A percentile compares a stretch with the other conserved stretches of the same genome.
Evolutionary conservation across 495 filamentous ascomycete genomes (phyloP).

Genomic region (Jackrogersella minutella): DNA sequence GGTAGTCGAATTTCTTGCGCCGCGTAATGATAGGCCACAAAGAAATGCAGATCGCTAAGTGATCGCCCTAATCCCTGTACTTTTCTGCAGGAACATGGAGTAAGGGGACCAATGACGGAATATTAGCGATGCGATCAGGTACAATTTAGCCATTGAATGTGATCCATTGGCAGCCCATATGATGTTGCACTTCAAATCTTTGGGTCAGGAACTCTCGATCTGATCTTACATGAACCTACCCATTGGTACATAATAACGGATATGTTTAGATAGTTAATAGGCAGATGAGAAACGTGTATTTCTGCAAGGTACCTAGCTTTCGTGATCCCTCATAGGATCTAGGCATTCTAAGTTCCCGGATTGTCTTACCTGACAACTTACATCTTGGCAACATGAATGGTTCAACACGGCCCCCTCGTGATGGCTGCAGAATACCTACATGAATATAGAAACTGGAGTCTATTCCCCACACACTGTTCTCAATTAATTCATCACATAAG

Average conservation of each 20-base stretch:
- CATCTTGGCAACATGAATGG: constrained; percentile 1
- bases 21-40: constrained; percentile 12
- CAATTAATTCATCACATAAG: background rate
- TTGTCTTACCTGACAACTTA: background rate
- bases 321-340: too few species aligned
- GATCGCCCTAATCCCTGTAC: constrained; percentile 20
- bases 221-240: background rate
- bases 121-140: background rate
- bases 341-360: too few species aligned
- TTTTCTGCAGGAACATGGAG: constrained; percentile 32
- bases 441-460: background rate
- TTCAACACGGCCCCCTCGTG: background rate
- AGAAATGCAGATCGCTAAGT: constrained; percentile 18
- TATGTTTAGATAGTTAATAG: too few species aligned
- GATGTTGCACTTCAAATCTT: constrained; percentile 1
- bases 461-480: background rate
- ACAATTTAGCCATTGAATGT: background rate
- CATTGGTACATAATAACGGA: background rate
- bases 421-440: background rate
- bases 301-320: too few species aligned
- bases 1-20: background rate
- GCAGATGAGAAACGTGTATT: too few species aligned
- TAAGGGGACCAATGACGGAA: constrained; percentile 18
- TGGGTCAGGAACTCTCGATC: background rate
- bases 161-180: background rate